Percentiles rank a stretch among this genome's conserved stretches.
Conservation (phyloP, 257 asterid genomes). For the Thymus mandschuricus region DNA sequence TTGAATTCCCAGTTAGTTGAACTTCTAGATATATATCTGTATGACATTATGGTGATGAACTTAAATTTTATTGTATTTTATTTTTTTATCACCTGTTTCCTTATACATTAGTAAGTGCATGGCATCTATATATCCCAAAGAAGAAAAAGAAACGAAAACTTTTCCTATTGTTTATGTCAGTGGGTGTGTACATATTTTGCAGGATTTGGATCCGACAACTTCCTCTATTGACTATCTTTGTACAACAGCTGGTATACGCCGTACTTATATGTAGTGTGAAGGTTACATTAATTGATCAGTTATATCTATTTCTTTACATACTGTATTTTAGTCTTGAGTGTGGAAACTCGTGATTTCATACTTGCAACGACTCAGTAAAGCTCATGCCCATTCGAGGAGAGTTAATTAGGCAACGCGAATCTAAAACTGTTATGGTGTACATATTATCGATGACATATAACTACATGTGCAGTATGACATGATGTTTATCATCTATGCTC, state of each 20-base stretch:
- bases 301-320: too few species aligned
- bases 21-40: conserved; percentile 10
- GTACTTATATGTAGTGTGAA: conserved; percentile 40
- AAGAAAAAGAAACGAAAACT: neutral
- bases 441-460: neutral
- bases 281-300: conserved; percentile 30
- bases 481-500: conserved; percentile 2
- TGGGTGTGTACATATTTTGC: conserved; percentile 41
- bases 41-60: neutral
- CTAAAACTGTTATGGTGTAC: neutral
- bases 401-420: conserved; percentile 1
- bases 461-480: neutral
- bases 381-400: neutral
- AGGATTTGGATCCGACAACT: conserved; percentile 84
- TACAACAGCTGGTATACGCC: conserved; percentile 90
- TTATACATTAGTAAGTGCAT: neutral
- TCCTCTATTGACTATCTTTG: conserved; percentile 82
- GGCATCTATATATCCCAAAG: neutral
- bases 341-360: conserved; percentile 22
- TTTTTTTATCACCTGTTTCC: neutral
- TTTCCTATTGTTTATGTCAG: conserved; percentile 24
- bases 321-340: conserved; percentile 15
- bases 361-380: conserved; percentile 15
- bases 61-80: neutral
- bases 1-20: conserved; percentile 13